Evolutionary conservation across 306 rosid species (phyloP).

Genomic region (Alnus glutinosa): DNA sequence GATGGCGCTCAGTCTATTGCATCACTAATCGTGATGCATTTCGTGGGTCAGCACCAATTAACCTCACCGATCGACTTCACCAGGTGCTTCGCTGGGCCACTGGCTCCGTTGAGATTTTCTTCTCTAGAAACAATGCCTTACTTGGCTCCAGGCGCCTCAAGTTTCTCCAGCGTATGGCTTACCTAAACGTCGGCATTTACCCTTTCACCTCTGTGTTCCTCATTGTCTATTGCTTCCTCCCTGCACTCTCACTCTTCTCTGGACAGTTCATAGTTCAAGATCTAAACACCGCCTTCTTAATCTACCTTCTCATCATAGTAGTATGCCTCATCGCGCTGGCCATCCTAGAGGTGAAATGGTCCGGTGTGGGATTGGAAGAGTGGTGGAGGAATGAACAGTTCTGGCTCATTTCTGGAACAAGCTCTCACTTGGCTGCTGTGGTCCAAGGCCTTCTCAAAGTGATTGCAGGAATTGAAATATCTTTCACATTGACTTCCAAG

Average conservation of each 20-base stretch:
- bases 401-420: conserved; percentile 59
- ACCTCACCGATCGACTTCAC: conserved; percentile 59
- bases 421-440: conserved; percentile 57
- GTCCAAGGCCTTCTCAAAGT: conserved; percentile 52
- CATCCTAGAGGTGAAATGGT: conserved; percentile 56
- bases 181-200: conserved; percentile 52
- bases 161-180: conserved; percentile 47
- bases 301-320: conserved; percentile 44
- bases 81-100: conserved; percentile 65
- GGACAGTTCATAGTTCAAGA: conserved; percentile 50
- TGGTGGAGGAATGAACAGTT: conserved; percentile 66
- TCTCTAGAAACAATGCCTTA: conserved; percentile 52
- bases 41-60: conserved; percentile 59
- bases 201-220: conserved; percentile 58
- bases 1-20: conserved; percentile 57
- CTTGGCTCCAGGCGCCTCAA: conserved; percentile 41
- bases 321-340: conserved; percentile 41
- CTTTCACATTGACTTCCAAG: conserved; percentile 54
- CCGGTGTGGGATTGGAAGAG: conserved; percentile 50
- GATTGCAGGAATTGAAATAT: conserved; percentile 55
- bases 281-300: conserved; percentile 35
- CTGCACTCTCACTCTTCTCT: conserved; percentile 54
- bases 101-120: conserved; percentile 58
- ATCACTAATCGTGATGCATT: conserved; percentile 54
- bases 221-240: conserved; percentile 59